Evolutionary conservation across 257 asterid genomes (phyloP).

Genomic region (Agastache rugosa): DNA sequence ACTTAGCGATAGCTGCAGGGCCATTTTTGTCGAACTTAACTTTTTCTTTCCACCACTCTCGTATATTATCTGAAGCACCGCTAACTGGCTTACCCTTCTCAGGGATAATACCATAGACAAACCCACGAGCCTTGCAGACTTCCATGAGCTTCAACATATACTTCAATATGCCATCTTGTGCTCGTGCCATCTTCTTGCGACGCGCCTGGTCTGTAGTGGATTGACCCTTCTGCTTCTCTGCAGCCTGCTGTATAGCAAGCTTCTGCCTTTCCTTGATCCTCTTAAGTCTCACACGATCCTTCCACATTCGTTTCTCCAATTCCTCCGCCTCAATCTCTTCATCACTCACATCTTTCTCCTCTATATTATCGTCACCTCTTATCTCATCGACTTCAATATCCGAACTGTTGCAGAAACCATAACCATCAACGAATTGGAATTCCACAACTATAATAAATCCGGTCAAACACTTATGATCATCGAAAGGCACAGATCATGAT

Average conservation of each 20-base stretch:
- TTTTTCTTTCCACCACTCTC: conserved; percentile 65
- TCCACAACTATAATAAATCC: not conserved
- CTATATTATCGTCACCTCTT: conserved; percentile 50
- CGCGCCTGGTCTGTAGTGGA: conserved; percentile 55
- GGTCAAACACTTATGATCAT: not conserved
- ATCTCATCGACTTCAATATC: conserved; percentile 67
- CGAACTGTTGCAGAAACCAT: conserved; percentile 41
- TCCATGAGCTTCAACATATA: conserved; percentile 65
- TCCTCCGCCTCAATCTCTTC: conserved; percentile 71
- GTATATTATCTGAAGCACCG: conserved; percentile 60
- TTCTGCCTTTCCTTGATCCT: conserved; percentile 65
- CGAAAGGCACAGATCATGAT: not conserved
- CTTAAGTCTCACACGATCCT: conserved; percentile 66
- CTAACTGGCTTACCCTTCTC: conserved; percentile 66
- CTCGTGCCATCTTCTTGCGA: conserved; percentile 64
- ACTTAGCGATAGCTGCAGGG: conserved; percentile 57
- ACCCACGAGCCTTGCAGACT: conserved; percentile 62
- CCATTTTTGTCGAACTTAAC: conserved; percentile 59
- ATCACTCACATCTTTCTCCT: conserved; percentile 73
- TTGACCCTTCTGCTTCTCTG: conserved; percentile 57
- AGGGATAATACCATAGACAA: conserved; percentile 62
- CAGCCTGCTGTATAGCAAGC: conserved; percentile 35
- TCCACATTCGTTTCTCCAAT: conserved; percentile 77
- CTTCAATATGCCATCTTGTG: conserved; percentile 63
- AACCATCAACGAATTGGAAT: not conserved